Percentiles rank a stretch among this genome's conserved stretches.
Evolutionary conservation across 148 eudicot genomes (phyloP).

Genomic region (Persicaria tinctoria): DNA sequence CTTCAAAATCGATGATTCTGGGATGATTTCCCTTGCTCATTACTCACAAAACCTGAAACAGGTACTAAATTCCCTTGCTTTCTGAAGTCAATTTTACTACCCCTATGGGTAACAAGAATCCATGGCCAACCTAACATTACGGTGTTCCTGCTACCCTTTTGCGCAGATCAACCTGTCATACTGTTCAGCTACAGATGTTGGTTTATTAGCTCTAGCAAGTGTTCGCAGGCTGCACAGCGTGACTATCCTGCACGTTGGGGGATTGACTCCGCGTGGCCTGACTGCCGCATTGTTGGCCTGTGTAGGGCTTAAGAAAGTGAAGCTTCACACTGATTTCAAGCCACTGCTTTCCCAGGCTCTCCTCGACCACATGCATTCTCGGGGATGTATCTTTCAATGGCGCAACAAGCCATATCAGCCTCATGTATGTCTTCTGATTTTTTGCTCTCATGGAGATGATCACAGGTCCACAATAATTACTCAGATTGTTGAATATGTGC

Average conservation of each 20-base stretch:
- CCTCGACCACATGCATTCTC: constrained; percentile 60
- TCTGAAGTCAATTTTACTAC: too few species aligned
- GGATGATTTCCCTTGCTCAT: constrained; percentile 35
- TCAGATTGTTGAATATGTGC: too few species aligned
- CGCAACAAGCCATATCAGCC: constrained; percentile 60
- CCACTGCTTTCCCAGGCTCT: constrained; percentile 48
- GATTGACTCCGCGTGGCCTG: constrained; percentile 65
- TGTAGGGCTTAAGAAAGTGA: constrained; percentile 73
- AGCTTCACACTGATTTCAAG: constrained; percentile 59
- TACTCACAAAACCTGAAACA: constrained; percentile 66
- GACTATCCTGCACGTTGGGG: constrained; percentile 59
- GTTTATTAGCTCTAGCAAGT: constrained; percentile 69
- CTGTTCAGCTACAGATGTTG: constrained; percentile 41
- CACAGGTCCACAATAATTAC: too few species aligned
- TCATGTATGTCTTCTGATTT: too few species aligned
- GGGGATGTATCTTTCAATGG: constrained; percentile 74
- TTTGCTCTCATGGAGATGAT: too few species aligned
- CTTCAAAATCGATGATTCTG: too few species aligned
- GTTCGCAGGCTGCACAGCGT: constrained; percentile 71
- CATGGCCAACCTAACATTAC: too few species aligned
- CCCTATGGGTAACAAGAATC: too few species aligned
- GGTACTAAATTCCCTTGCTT: constrained; percentile 19
- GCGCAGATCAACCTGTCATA: constrained; percentile 47
- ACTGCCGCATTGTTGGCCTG: constrained; percentile 74
- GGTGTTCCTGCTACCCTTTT: not conserved